Evolutionary conservation across 2,329 filamentous ascomycete species (phyloP), one percentile per base, ranked within the genome.

Genomic region (Plenodomus biglobosus): DNA sequence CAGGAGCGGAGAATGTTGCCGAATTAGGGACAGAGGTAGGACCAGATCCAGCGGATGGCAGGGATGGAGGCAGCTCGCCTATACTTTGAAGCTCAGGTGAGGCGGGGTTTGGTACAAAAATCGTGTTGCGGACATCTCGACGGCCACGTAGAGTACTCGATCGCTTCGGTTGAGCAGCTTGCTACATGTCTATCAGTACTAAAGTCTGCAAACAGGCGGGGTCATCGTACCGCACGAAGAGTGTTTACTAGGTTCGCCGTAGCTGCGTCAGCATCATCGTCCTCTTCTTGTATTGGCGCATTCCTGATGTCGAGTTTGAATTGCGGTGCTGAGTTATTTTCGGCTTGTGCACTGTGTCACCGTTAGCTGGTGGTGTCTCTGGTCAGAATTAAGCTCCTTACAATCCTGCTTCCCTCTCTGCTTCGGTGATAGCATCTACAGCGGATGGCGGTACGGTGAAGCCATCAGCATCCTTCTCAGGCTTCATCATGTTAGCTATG

Each of bases 91-190:
- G 50, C 45, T 75, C 72, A 32, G 72, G 69, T 10, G 70, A 59
- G 15, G 64, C 59, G 19, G 67, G 69, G 42, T 65, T 71, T 6
- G 89, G 86, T 55, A 92, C 80, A 65, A 94, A 92, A 45, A 96
- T 85, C 1, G 92, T 96, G 72, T 95, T 95, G 50, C 92, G 84
- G 54, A 95, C 90, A 69, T 97, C 92, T 66, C 94, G 83, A 52
- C 94, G 87, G 42, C 94, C 94, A 58, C 94, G 84, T 15, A 95
- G 78, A 13, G 91, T 96, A 38, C 88, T 87, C 13, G 82, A 76
- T 50, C 73, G 70, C 35, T 73, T 71, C 2, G 70, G 57, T 17
- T 90, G 84, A 46, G 85, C 81, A 20, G 74, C 73, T 70, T 80
- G 71, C 73, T 84, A 78, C 63, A 27, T n/a, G 21, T 2, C 20